Evolutionary conservation across 2,329 filamentous ascomycete genomes (phyloP), one percentile per base, ranked within the genome.

Genomic region (Biscogniauxia marginata): DNA sequence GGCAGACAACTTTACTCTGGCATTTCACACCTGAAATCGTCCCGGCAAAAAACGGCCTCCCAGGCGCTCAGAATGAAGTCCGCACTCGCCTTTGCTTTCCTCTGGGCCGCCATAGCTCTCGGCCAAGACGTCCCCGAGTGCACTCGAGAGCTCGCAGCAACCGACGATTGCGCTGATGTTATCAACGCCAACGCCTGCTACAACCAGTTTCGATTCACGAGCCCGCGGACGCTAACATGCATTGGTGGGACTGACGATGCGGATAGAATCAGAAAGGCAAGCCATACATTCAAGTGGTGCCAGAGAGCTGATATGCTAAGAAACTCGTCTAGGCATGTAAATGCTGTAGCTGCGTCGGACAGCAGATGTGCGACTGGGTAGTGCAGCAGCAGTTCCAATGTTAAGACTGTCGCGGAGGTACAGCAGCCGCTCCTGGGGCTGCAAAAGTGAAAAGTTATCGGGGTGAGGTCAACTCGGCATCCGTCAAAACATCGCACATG

Each of bases 131-230:
- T 62, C 6, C 64, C 67, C 1, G 71, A 66, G 16, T 75, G 73
- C 59, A 72, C 67, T 16, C 53, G 53, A 18, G 71, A 74, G 18
- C 67, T 75, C 7, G 69, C 69, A 2, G 63, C 61, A 2, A 72
- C 68, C 9, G 70, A 74, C 47, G 73, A 75, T 23, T 75, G 73
- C 49, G 71, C 71, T 18, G 71, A 67, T 34, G 73, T 75, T 25
- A 72, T 74, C 58, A 72, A 75, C 48, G 71, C 73, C 18, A 72
- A 68, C 48, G 73, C 73, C 22, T 75, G 73, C 65, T 75, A 75
- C 62, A 75, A 75, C 62, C 65, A 74, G 59, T 74, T 69, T 62
- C 62, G 71, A 4, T 75, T 72, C 60, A 65, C 55, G 4, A 60
- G 62, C 52, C 54, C 69, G 7, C 70, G 70, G 50, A 75, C 73